phyloP scores from a whole-genome alignment of 257 asterid species.

The Linderniella brevidens region DNA sequence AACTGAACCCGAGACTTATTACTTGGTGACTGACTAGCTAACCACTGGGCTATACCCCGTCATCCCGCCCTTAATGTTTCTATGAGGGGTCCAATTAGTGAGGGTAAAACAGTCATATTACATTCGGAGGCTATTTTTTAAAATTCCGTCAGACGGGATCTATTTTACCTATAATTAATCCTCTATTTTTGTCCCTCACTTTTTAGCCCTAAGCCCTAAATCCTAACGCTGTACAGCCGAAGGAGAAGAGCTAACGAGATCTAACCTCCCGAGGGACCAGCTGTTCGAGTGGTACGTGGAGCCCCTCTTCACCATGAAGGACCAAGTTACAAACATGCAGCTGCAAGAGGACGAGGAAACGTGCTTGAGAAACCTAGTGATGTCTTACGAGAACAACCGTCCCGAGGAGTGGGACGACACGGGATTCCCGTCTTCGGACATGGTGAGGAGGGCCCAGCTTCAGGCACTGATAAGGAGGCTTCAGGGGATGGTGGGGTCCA shows the following conservation, averaged over 20 bases:
- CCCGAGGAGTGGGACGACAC: conserved; percentile 74
- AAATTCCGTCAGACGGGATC: too few relatives aligned
- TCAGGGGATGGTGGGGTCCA: conserved; percentile 63
- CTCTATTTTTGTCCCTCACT: too few relatives aligned
- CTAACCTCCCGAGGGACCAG: conserved; percentile 55
- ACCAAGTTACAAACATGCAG: conserved; percentile 50
- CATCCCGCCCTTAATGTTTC: too few relatives aligned
- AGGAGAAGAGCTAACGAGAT: conserved; percentile 47
- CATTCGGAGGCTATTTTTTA: too few relatives aligned
- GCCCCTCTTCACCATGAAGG: conserved; percentile 77
- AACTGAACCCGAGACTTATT: too few relatives aligned
- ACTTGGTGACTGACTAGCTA: too few relatives aligned
- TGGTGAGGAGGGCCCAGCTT: conserved; percentile 61
- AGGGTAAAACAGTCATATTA: too few relatives aligned
- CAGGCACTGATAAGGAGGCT: conserved; percentile 80
- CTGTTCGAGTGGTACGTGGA: conserved; percentile 63
- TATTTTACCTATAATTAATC: too few relatives aligned
- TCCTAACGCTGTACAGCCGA: too few relatives aligned
- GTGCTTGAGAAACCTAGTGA: conserved; percentile 41
- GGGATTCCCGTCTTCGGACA: conserved; percentile 52
- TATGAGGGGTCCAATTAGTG: too few relatives aligned
- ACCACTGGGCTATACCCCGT: too few relatives aligned
- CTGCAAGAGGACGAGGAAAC: conserved; percentile 42
- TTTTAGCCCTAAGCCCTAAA: too few relatives aligned
- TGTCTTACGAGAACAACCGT: conserved; percentile 34